Conservation (phyloP, 768 basidiomycete genomes). For the Cystobasidium ongulense region DNA sequence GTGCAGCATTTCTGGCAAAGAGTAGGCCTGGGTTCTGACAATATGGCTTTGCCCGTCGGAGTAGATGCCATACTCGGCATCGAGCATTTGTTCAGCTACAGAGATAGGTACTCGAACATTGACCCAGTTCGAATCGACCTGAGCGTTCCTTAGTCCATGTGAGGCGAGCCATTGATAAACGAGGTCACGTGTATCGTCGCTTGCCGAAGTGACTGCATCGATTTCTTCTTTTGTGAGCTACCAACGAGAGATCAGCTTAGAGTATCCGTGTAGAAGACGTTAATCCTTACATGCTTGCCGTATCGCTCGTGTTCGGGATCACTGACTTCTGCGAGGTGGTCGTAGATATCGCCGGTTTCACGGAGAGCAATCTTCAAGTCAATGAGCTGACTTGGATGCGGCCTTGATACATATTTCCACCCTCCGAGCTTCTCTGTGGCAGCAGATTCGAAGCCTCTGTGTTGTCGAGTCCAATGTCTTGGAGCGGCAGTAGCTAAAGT, state of each 20-base stretch:
- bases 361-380: conserved; percentile 7
- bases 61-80: conserved; percentile 13
- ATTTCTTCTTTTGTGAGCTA: conserved; percentile 19
- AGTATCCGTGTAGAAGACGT: not conserved
- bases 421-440: not conserved
- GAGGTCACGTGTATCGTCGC: not conserved
- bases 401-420: not conserved
- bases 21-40: conserved; percentile 5
- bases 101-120: conserved; percentile 11
- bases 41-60: conserved; percentile 7
- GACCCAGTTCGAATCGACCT: conserved; percentile 5
- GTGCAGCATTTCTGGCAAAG: conserved; percentile 3
- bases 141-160: not conserved
- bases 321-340: not conserved
- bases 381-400: conserved; percentile 7
- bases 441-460: not conserved
- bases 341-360: not conserved
- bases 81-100: conserved; percentile 13
- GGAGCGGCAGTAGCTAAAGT: not conserved
- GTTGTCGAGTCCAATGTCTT: conserved; percentile 5
- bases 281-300: conserved; percentile 1
- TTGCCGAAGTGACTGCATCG: not conserved
- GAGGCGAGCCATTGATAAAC: conserved; percentile 8
- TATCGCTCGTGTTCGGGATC: conserved; percentile 4
- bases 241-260: not conserved